Base-by-base conservation (phyloP, 73 alveolate species). In the Stentor roeselii region DNA sequence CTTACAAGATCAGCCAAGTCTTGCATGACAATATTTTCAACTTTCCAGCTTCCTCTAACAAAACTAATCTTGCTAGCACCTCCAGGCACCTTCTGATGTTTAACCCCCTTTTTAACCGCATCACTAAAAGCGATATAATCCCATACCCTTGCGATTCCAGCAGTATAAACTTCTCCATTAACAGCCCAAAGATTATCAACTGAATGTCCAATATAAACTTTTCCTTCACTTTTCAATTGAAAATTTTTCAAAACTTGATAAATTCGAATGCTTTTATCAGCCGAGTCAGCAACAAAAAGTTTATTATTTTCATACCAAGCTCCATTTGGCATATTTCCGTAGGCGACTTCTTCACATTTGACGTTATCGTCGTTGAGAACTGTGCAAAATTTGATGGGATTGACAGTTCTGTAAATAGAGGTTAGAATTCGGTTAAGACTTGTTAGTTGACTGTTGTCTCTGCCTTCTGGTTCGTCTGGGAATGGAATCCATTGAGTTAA, bases 401-500 rank as follows among this genome's bases (percentile, higher is more conserved):
- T 6, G 67, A 6, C 67, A 11, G 6, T 6, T 50, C 67, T 6
- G 67, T 11, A 50, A 11, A 50, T 11, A 50, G 67, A 50, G 21
- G 21, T 50, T 6, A 50, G 67, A 50, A 11, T 50, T 50, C 67
- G 67, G 6, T 50, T 50, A 50, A 50, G 6, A 50, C 21, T 21
- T 11, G 67, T 50, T 50, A 21, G 6, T 50, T 6, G 6, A 11
- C 30, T 11, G 21, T 11, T 11, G 21, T 21, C 21, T 50, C 67
- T 6, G 6, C 67, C 67, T 50, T 50, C 67, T 50, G 21, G 21
- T 11, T 6, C 21, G 21, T 50, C 67, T 50, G 67, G 67, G 6
- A 50, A 11, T 50, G 67, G 21, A 50, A 21, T 11, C 80, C 80
- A 67, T 67, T 67, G 80, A 32, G 80, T 67, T 30, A 32, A 15